Evolutionary conservation across 1,284 basidiomycete species (phyloP).

Genomic region (Bjerkandera adusta): DNA sequence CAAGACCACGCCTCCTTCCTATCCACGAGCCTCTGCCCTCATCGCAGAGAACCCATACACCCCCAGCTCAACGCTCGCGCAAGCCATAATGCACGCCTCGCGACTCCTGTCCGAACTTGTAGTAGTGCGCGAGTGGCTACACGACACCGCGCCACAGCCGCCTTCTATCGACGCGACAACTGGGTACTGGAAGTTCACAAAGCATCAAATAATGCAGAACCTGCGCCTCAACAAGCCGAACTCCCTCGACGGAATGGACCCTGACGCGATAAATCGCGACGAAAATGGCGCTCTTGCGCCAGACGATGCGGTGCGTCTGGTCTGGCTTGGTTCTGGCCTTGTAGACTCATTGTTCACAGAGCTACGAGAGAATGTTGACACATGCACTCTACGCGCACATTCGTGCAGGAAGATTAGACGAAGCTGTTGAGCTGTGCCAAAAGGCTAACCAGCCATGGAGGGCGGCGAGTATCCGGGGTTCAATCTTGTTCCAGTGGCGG

Average conservation of each 20-base stretch:
- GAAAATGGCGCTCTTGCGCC: constrained; percentile 56
- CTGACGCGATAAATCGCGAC: constrained; percentile 58
- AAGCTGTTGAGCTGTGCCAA: constrained; percentile 81
- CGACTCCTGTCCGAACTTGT: constrained; percentile 71
- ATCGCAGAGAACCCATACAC: constrained; percentile 74
- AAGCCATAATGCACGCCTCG: constrained; percentile 65
- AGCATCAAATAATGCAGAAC: constrained; percentile 65
- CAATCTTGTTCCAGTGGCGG: constrained; percentile 72
- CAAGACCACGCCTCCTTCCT: constrained; percentile 50
- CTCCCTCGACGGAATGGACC: constrained; percentile 67
- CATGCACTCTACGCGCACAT: constrained; percentile 78
- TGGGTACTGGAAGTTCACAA: constrained; percentile 83
- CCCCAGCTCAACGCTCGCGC: constrained; percentile 69
- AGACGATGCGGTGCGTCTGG: constrained; percentile 61
- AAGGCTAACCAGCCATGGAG: constrained; percentile 91
- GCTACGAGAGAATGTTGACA: constrained; percentile 74
- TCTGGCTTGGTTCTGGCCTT: constrained; percentile 23
- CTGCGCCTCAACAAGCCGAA: constrained; percentile 46
- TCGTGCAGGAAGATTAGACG: constrained; percentile 78
- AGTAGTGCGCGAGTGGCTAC: constrained; percentile 80
- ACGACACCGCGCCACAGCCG: constrained; percentile 57
- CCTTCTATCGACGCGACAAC: constrained; percentile 68
- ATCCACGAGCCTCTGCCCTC: constrained; percentile 48
- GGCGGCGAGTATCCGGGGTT: constrained; percentile 82
- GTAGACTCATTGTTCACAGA: constrained; percentile 35